phyloP scores from a whole-genome alignment of 805 yeast genomes.

The Jamesozyma piceae region DNA sequence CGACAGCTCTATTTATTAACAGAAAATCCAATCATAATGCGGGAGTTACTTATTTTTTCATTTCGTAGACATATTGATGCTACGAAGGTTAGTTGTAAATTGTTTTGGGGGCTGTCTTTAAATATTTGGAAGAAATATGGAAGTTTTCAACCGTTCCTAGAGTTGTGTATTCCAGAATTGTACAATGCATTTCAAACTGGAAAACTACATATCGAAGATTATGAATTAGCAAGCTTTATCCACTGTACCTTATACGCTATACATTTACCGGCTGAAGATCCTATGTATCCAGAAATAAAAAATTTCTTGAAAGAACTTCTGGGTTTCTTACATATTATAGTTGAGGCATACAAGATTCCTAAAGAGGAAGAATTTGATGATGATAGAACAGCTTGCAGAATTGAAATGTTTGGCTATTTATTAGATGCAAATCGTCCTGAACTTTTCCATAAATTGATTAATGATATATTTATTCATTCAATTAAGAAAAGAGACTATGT shows the following conservation, averaged over 20 bases:
- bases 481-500: slow-evolving; percentile 51
- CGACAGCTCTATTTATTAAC: slow-evolving; percentile 57
- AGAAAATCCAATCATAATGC: slow-evolving; percentile 50
- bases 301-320: slow-evolving; percentile 45
- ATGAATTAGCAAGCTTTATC: slow-evolving; percentile 17
- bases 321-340: slow-evolving; percentile 54
- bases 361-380: slow-evolving; percentile 76
- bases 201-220: slow-evolving; percentile 16
- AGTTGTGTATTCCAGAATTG: slow-evolving; percentile 19
- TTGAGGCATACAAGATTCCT: slow-evolving; percentile 66
- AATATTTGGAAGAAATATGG: slow-evolving; percentile 14
- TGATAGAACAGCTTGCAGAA: slow-evolving; percentile 71
- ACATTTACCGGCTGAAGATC: slow-evolving; percentile 45
- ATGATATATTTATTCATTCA: slow-evolving; percentile 61
- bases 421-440: slow-evolving; percentile 74
- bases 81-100: slow-evolving; percentile 51
- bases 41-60: slow-evolving; percentile 56
- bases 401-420: slow-evolving; percentile 67
- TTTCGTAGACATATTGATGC: slow-evolving; percentile 57
- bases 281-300: slow-evolving; percentile 42
- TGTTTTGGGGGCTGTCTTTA: slow-evolving; percentile 56
- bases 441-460: slow-evolving; percentile 67
- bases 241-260: slow-evolving; percentile 13
- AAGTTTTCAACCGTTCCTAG: slow-evolving; percentile 13
- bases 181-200: slow-evolving; percentile 23